Base-by-base conservation (phyloP, 371 early-diverging fungal genomes). In the Paramicrosporidium saccamoebae region DNA sequence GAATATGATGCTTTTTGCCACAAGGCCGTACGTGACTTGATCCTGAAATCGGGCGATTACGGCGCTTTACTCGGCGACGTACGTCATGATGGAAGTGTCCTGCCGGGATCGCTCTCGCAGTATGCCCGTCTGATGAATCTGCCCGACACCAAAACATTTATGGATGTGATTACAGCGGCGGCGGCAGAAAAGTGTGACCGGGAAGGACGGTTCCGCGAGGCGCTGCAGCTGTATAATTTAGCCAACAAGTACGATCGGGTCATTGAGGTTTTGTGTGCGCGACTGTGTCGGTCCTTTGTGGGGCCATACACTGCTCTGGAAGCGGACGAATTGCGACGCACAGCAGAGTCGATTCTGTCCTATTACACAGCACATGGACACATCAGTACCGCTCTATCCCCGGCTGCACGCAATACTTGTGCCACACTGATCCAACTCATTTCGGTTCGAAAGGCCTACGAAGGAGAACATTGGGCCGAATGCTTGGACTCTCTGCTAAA, bases 191-290 rank as follows among this genome's bases (percentile, higher is more conserved):
- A 50, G 9, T 62, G 59, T 20, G 50, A 50, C 11, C 43, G 46
- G 14, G 51, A 57, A 23, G 72, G 69, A 2, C 44, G 49, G 10
- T 50, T 64, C 21, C 39, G 41, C 16, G 77, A 77, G 29, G 62
- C 72, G 1, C 48, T 78, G 10, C 35, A 48, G 31, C 50, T 79
- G 10, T 72, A 57, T 31, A 54, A 74, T 33, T 38, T 67, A 19
- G 60, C 62, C 5, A 47, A 57, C 36, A 60, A 74, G 20, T 69
- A 64, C 33, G 59, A 67, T 36, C 48, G 41, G 3, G 77, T 78
- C 10, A 40, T 73, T 1, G 48, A 48, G 17, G 49, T 75, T n/a
- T 30, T 81, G 32, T 57, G 54, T 32, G 50, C 55, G 28, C 58
- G 67, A 33, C 38, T 82, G 18, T n/a, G n/a, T n/a, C n/a, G n/a